phyloP scores from a whole-genome alignment of 1,139 yeast genomes.

The Debaryomyces fabryi region DNA sequence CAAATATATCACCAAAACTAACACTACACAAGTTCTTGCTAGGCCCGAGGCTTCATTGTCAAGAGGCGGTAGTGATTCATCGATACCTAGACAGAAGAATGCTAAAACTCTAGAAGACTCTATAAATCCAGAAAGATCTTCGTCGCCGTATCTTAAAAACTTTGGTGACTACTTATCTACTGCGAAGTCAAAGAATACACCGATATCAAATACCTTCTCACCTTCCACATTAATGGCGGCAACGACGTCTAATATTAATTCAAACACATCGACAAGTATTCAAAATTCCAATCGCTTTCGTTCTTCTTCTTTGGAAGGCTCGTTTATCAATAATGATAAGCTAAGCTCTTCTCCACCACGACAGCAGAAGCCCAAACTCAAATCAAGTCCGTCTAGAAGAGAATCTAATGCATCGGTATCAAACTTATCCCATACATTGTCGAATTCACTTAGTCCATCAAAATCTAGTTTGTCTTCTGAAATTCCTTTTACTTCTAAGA shows the following conservation, averaged over 20 bases:
- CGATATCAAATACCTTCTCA: conserved; percentile 20
- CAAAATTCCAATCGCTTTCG: not conserved
- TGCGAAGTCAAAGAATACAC: conserved; percentile 29
- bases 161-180: conserved; percentile 45
- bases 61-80: conserved; percentile 18
- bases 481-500: not conserved
- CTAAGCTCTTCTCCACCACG: conserved; percentile 14
- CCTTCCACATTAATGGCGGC: not conserved
- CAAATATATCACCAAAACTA: conserved; percentile 25
- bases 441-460: not conserved
- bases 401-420: conserved; percentile 2
- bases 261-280: not conserved
- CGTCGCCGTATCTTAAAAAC: conserved; percentile 37
- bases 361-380: conserved; percentile 15
- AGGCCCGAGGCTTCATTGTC: conserved; percentile 29
- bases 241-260: not conserved
- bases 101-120: conserved; percentile 11
- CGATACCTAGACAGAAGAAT: conserved; percentile 17
- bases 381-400: conserved; percentile 3
- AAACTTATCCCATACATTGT: not conserved
- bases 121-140: not conserved
- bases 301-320: not conserved
- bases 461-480: not conserved
- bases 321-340: not conserved
- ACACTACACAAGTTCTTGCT: conserved; percentile 17